Evolutionary conservation across 129 eudicot species (phyloP).

Genomic region (sunflower (Helianthus annuus)): DNA sequence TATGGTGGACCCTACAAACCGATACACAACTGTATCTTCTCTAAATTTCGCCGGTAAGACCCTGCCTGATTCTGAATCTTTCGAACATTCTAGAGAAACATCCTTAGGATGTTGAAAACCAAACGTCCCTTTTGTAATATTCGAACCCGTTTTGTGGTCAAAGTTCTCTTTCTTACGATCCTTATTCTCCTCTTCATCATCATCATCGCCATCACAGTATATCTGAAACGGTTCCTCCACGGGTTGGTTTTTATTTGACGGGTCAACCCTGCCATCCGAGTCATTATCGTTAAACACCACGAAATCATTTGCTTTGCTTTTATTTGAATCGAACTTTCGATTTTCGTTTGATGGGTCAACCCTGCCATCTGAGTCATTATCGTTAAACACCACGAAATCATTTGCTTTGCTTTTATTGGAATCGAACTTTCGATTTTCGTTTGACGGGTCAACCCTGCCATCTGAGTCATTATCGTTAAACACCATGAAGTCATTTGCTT

Average conservation of each 20-base stretch:
- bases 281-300: conserved; percentile 65
- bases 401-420: conserved; percentile 46
- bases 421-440: conserved; percentile 30
- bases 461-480: conserved; percentile 56
- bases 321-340: conserved; percentile 37
- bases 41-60: conserved; percentile 34
- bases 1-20: conserved; percentile 88
- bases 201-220: conserved; percentile 61
- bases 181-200: conserved; percentile 51
- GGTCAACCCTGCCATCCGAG: conserved; percentile 33
- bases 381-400: conserved; percentile 61
- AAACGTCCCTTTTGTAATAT: conserved; percentile 36
- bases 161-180: conserved; percentile 33
- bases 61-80: conserved; percentile 31
- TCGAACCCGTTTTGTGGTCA: conserved; percentile 33
- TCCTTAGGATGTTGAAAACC: conserved; percentile 54
- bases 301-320: conserved; percentile 49
- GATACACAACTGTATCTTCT: conserved; percentile 80
- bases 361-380: conserved; percentile 44
- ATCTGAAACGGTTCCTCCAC: conserved; percentile 61
- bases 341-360: conserved; percentile 29
- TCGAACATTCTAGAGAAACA: conserved; percentile 39
- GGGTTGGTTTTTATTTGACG: conserved; percentile 33
- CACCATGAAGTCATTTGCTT: conserved; percentile 55
- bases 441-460: conserved; percentile 31